Conservation (phyloP, 495 filamentous ascomycete species). For the Penicillium pancosmium region DNA sequence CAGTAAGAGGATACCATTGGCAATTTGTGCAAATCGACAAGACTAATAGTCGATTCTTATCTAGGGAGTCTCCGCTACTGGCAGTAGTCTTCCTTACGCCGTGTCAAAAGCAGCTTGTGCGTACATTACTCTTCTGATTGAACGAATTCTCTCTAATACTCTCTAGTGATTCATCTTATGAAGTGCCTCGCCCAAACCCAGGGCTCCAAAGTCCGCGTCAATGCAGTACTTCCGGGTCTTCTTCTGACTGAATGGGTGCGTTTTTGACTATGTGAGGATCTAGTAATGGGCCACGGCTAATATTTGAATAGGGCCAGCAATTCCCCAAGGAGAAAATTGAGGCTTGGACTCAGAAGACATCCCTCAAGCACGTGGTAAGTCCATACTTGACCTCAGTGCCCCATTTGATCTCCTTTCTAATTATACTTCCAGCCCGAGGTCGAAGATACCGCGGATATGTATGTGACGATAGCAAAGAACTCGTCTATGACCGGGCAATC, state of each 20-base stretch:
- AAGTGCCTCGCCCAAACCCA: conserved; percentile 70
- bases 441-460: conserved; percentile 58
- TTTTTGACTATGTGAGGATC: conserved; percentile 1
- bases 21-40: background rate
- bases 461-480: conserved; percentile 56
- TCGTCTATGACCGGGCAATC: conserved; percentile 60
- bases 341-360: conserved; percentile 36
- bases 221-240: conserved; percentile 68
- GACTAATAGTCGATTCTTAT: background rate
- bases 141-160: conserved; percentile 8
- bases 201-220: conserved; percentile 66
- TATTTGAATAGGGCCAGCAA: conserved; percentile 41
- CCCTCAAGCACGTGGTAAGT: conserved; percentile 49
- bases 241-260: conserved; percentile 74
- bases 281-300: background rate
- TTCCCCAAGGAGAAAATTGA: conserved; percentile 48
- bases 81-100: conserved; percentile 66
- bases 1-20: conserved; percentile 34
- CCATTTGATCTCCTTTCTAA: conserved; percentile 10
- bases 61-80: conserved; percentile 49
- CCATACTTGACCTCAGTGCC: background rate
- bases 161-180: conserved; percentile 65
- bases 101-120: conserved; percentile 66
- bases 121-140: background rate
- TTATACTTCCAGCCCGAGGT: conserved; percentile 47